Conservation (phyloP, 2,329 filamentous ascomycete genomes). For the Acrodontium crateriforme region DNA sequence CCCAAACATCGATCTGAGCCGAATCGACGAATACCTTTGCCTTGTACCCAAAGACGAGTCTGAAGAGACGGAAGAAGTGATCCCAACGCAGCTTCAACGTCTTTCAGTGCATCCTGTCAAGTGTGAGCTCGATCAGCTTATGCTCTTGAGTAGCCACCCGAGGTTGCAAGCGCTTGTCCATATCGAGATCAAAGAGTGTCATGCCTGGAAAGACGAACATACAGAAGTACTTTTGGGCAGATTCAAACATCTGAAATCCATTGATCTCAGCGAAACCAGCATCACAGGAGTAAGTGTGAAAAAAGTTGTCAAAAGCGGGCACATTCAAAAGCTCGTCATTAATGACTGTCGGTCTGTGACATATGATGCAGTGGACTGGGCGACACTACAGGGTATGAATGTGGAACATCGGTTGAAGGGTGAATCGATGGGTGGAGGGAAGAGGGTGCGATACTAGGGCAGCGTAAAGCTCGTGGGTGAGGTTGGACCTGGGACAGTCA, state of each 20-base stretch:
- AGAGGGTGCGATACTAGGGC: constrained; percentile 11
- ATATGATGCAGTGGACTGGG: constrained; percentile 29
- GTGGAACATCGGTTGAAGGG: constrained; percentile 13
- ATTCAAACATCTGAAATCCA: constrained; percentile 10
- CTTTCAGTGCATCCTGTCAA: not conserved
- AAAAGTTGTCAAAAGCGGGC: constrained; percentile 15
- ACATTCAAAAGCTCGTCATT: constrained; percentile 14
- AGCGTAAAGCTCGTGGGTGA: too few species aligned
- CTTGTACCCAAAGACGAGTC: too few species aligned
- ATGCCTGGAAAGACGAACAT: constrained; percentile 17
- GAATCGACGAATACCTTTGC: too few species aligned
- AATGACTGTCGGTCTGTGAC: constrained; percentile 24
- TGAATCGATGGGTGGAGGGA: constrained; percentile 5
- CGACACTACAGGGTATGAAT: constrained; percentile 21
- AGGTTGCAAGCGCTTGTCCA: constrained; percentile 1
- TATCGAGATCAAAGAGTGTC: constrained; percentile 3
- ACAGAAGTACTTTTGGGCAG: constrained; percentile 16
- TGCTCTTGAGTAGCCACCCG: not conserved
- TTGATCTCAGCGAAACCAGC: constrained; percentile 24
- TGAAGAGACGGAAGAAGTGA: not conserved
- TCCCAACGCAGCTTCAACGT: not conserved
- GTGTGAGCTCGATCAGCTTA: not conserved
- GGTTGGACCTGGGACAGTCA: too few species aligned
- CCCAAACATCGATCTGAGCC: too few species aligned
- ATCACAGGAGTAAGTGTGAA: constrained; percentile 30